Conservation (phyloP, 208 protist genomes). For the Acanthamoeba culbertsoni region DNA sequence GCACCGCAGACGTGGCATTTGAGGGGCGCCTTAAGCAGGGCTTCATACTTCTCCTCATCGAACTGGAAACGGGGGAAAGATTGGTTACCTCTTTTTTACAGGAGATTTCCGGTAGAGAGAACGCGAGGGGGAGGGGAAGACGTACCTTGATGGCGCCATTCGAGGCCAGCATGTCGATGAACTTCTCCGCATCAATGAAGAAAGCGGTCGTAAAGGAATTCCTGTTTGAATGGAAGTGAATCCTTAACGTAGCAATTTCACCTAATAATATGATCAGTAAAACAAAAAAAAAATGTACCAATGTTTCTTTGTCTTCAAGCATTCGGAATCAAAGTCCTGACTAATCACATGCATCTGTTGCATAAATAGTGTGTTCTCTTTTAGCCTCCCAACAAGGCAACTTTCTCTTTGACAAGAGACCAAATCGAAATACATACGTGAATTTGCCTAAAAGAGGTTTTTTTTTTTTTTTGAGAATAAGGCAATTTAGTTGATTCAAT, state of each 20-base stretch:
- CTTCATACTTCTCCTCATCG: background rate
- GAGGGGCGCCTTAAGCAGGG: background rate
- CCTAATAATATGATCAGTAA: background rate
- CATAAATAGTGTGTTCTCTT: background rate
- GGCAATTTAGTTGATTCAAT: too few relatives aligned
- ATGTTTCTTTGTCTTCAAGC: constrained; percentile 39
- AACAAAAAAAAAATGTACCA: background rate
- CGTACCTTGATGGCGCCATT: background rate
- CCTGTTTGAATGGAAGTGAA: background rate
- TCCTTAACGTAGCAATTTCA: background rate
- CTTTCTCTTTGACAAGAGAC: background rate
- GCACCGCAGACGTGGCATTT: background rate
- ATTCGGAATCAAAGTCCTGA: constrained; percentile 40
- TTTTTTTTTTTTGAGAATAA: too few relatives aligned
- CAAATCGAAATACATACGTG: background rate
- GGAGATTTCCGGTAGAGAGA: too few relatives aligned
- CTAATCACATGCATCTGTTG: constrained; percentile 36
- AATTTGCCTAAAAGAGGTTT: too few relatives aligned
- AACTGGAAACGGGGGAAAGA: too few relatives aligned
- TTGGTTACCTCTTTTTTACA: too few relatives aligned
- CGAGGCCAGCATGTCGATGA: background rate
- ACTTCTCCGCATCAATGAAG: background rate
- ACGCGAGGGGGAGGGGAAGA: background rate
- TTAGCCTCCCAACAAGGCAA: background rate
- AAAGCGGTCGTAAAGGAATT: constrained; percentile 47